Evolutionary conservation across 208 protist genomes (phyloP).

Genomic region (Endotrypanum monterogeii): DNA sequence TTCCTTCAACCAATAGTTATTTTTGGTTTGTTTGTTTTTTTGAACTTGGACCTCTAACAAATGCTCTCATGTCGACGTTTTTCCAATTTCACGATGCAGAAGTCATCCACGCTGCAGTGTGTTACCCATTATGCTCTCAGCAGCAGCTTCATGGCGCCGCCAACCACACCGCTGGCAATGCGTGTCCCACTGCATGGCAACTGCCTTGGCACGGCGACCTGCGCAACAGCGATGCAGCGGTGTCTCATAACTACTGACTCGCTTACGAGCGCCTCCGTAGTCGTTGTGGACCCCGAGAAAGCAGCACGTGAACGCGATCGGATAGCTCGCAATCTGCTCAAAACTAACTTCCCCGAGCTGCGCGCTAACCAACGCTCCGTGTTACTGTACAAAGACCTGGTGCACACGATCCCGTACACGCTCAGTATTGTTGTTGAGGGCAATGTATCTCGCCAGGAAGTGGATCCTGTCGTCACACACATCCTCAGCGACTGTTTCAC

Average conservation of each 20-base stretch:
- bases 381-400: conserved; percentile 47
- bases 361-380: conserved; percentile 30
- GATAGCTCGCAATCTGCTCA: conserved; percentile 60
- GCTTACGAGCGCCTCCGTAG: conserved; percentile 52
- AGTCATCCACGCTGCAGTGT: not conserved
- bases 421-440: conserved; percentile 49
- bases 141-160: not conserved
- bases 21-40: not conserved
- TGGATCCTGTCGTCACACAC: conserved; percentile 14
- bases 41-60: not conserved
- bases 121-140: not conserved
- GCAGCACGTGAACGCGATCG: conserved; percentile 69
- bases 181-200: not conserved
- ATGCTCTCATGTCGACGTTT: conserved; percentile 3
- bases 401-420: conserved; percentile 78
- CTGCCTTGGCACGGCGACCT: not conserved
- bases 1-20: not conserved
- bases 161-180: conserved; percentile 1
- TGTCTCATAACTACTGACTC: conserved; percentile 33
- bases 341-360: conserved; percentile 42
- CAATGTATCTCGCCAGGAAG: conserved; percentile 16
- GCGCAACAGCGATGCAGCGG: conserved; percentile 13
- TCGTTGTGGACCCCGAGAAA: conserved; percentile 52
- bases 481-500: conserved; percentile 57
- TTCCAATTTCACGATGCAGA: not conserved